Percentiles rank a stretch among this genome's conserved stretches.
These are phyloP conservation scores for Diplotaxis tenuifolia DNA, from an alignment of 345 rosid species.

Conservation along the genomic window DNA sequence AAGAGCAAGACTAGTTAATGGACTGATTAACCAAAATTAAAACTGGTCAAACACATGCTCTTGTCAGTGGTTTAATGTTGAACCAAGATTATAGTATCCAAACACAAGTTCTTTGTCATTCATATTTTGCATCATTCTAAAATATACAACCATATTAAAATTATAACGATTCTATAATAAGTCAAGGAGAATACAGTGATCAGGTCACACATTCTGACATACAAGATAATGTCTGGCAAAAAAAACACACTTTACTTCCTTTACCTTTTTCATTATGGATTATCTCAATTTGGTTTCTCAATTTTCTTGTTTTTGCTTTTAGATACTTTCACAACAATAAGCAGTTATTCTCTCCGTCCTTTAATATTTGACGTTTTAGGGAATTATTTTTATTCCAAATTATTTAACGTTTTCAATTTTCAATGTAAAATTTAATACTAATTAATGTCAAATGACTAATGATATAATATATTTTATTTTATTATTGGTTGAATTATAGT, in stretches of 20 bases:
- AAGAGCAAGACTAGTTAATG: not conserved
- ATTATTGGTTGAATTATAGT: too few species aligned
- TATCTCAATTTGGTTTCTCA: not conserved
- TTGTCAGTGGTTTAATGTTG: conserved; percentile 1
- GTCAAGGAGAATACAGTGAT: not conserved
- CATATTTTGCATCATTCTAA: not conserved
- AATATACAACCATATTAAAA: not conserved
- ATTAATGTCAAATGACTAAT: too few species aligned
- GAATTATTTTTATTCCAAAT: too few species aligned
- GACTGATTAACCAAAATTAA: not conserved
- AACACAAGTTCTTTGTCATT: not conserved
- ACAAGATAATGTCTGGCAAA: not conserved
- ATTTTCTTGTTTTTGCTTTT: conserved; percentile 2
- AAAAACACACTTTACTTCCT: too few species aligned
- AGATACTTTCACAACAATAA: not conserved
- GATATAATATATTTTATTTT: too few species aligned
- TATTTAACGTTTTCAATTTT: too few species aligned
- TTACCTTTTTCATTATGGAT: not conserved
- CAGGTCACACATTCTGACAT: not conserved
- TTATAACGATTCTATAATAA: not conserved
- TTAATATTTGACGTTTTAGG: too few species aligned
- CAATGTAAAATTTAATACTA: too few species aligned
- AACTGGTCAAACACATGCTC: not conserved
- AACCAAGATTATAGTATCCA: not conserved
- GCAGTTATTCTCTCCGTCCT: too few species aligned